phyloP scores from a whole-genome alignment of 305 asterid species.

The Lippia alba region DNA sequence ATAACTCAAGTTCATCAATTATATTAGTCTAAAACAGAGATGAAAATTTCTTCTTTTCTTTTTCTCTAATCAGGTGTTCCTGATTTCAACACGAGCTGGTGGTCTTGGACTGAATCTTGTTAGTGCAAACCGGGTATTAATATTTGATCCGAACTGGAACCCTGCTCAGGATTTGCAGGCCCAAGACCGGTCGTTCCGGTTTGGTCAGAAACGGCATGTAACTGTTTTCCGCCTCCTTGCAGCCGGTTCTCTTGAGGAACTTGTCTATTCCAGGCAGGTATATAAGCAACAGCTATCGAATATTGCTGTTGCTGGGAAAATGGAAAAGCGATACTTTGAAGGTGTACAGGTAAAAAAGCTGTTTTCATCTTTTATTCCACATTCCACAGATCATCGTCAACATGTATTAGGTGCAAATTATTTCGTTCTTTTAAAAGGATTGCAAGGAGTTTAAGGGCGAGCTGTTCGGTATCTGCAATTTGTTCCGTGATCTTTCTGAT shows the following conservation, averaged over 20 bases:
- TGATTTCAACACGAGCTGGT: slow-evolving; percentile 97
- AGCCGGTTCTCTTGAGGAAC: slow-evolving; percentile 98
- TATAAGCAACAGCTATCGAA: slow-evolving; percentile 95
- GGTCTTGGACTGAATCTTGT: slow-evolving; percentile 97
- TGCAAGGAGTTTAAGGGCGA: slow-evolving; percentile 89
- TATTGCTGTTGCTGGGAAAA: slow-evolving; percentile 89
- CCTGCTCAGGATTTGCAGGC: slow-evolving; percentile 99
- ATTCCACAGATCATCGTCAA: neutral
- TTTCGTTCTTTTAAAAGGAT: slow-evolving; percentile 54
- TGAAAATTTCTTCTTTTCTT: neutral
- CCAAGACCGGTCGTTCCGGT: slow-evolving; percentile 93
- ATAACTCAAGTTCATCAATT: slow-evolving; percentile 16
- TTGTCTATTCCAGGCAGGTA: slow-evolving; percentile 87
- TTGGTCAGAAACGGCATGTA: slow-evolving; percentile 91
- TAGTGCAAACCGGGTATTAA: slow-evolving; percentile 92
- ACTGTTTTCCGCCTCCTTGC: slow-evolving; percentile 93
- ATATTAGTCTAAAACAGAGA: neutral
- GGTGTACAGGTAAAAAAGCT: slow-evolving; percentile 85
- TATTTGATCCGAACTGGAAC: slow-evolving; percentile 98
- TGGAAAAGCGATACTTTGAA: slow-evolving; percentile 91
- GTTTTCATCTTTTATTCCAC: slow-evolving; percentile 11
- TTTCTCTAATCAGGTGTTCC: slow-evolving; percentile 61
- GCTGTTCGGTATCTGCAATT: slow-evolving; percentile 88
- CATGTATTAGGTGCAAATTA: too few species aligned
- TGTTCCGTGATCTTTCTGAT: slow-evolving; percentile 87